Percentiles rank a stretch among this genome's conserved stretches.
Conservation (phyloP, 305 asterid genomes). For the Fraxinus platypoda region DNA sequence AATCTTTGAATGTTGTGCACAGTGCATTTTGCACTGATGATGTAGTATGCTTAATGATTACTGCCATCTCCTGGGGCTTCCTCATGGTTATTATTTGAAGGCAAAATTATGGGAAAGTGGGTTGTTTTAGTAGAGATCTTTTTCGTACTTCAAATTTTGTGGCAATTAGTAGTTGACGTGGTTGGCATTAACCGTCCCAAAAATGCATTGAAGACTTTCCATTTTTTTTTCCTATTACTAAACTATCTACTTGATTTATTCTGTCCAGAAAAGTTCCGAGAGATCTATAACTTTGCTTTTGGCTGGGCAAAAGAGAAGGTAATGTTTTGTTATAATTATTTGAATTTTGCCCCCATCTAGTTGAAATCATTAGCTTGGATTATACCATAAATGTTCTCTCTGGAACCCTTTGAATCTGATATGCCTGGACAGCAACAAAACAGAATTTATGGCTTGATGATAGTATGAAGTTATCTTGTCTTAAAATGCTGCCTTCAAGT, state of each 20-base stretch:
- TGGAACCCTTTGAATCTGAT: neutral
- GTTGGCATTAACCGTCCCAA: conserved; percentile 9
- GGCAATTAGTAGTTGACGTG: neutral
- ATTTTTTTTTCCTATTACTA: conserved; percentile 7
- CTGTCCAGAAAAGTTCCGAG: conserved; percentile 76
- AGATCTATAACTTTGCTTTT: conserved; percentile 92
- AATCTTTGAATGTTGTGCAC: neutral
- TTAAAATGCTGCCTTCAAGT: neutral
- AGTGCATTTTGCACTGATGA: conserved; percentile 2
- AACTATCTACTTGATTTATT: conserved; percentile 17
- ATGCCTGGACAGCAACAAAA: neutral
- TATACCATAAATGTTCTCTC: neutral
- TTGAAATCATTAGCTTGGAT: conserved; percentile 7
- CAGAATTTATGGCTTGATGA: neutral
- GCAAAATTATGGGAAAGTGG: neutral
- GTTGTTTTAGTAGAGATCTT: conserved; percentile 1
- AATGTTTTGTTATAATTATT: conserved; percentile 15
- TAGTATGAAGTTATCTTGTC: neutral
- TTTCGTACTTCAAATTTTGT: neutral
- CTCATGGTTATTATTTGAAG: neutral
- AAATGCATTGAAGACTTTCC: neutral
- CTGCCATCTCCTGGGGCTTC: conserved; percentile 6
- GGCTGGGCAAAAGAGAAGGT: conserved; percentile 99
- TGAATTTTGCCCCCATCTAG: conserved; percentile 1
- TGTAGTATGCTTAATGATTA: conserved; percentile 12